A percentile compares a stretch with the other conserved stretches of the same genome.
These are phyloP conservation scores for Azolla pinnata DNA, from an alignment of 75 land plant species.

Conservation along the genomic window DNA sequence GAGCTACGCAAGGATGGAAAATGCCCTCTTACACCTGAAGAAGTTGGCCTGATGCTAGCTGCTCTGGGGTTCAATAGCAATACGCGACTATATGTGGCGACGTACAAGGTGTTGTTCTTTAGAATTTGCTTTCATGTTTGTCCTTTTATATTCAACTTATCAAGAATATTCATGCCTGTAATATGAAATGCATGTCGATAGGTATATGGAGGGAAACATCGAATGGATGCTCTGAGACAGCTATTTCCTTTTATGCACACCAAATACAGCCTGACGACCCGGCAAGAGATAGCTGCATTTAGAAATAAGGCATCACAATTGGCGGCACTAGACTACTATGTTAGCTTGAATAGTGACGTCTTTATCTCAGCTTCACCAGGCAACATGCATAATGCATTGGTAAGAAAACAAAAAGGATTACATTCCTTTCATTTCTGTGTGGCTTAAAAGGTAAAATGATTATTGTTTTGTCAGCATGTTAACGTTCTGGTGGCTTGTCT, in stretches of 20 bases:
- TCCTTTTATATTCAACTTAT: too few species aligned
- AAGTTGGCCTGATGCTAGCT: slow-evolving; percentile 72
- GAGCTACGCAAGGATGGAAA: slow-evolving; percentile 65
- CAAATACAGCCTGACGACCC: slow-evolving; percentile 56
- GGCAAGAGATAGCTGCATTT: slow-evolving; percentile 44
- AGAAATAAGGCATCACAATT: slow-evolving; percentile 65
- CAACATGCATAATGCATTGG: slow-evolving; percentile 96
- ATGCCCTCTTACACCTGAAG: slow-evolving; percentile 94
- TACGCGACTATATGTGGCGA: slow-evolving; percentile 82
- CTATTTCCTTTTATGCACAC: slow-evolving; percentile 75
- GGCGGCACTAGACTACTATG: slow-evolving; percentile 85
- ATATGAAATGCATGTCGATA: too few species aligned
- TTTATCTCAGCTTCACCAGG: slow-evolving; percentile 91
- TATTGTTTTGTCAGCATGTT: background rate
- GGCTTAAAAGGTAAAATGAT: background rate
- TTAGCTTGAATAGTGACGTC: slow-evolving; percentile 72
- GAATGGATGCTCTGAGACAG: slow-evolving; percentile 50
- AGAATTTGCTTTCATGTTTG: too few species aligned
- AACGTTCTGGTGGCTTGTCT: too few species aligned
- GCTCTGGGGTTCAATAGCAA: slow-evolving; percentile 70
- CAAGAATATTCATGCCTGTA: too few species aligned
- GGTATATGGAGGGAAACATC: slow-evolving; percentile 93
- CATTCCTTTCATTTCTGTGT: background rate
- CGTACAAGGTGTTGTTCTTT: slow-evolving; percentile 72
- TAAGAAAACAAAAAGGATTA: slow-evolving; percentile 20